These are phyloP conservation scores for Cutaneotrichosporon dermatis DNA, from an alignment of 1,284 basidiomycete genomes.

Conservation along the genomic window DNA sequence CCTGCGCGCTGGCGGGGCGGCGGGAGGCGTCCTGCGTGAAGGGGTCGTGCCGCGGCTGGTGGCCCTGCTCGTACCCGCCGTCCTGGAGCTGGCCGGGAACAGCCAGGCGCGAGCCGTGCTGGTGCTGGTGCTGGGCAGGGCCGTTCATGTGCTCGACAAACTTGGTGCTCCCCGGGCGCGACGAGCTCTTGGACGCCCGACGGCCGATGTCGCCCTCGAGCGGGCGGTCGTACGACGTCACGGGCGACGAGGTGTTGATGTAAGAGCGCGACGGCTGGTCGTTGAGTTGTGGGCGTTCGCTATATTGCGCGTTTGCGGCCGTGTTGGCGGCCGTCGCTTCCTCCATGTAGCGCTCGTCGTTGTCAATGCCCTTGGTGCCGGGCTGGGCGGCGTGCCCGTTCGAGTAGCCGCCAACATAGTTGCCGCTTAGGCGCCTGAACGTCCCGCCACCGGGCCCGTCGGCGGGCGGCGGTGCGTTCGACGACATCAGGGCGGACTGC, in stretches of 20 bases:
- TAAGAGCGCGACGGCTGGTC: slow-evolving; percentile 42
- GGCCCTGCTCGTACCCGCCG: too few relatives aligned
- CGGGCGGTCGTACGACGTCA: slow-evolving; percentile 13
- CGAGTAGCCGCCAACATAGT: slow-evolving; percentile 3
- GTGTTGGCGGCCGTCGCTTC: not conserved
- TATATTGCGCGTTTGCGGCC: not conserved
- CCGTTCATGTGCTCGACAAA: slow-evolving; percentile 5
- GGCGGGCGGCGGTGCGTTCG: not conserved
- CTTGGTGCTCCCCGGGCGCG: slow-evolving; percentile 5
- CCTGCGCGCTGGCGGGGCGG: not conserved
- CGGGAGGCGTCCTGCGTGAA: too few relatives aligned
- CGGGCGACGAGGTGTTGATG: slow-evolving; percentile 22
- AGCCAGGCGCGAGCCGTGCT: not conserved
- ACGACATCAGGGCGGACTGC: not conserved
- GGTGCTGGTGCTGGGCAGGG: not conserved
- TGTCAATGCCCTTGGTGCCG: not conserved
- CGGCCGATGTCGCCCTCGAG: slow-evolving; percentile 4
- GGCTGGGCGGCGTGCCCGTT: not conserved
- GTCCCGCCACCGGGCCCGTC: not conserved
- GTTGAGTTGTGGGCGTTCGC: slow-evolving; percentile 7
- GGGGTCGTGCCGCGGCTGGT: too few relatives aligned
- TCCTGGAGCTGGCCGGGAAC: too few relatives aligned
- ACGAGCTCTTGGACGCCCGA: not conserved
- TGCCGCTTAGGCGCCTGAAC: not conserved
- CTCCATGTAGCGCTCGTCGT: not conserved